Base-by-base conservation (phyloP, 768 basidiomycete genomes). In the Lentinula lateritia region DNA sequence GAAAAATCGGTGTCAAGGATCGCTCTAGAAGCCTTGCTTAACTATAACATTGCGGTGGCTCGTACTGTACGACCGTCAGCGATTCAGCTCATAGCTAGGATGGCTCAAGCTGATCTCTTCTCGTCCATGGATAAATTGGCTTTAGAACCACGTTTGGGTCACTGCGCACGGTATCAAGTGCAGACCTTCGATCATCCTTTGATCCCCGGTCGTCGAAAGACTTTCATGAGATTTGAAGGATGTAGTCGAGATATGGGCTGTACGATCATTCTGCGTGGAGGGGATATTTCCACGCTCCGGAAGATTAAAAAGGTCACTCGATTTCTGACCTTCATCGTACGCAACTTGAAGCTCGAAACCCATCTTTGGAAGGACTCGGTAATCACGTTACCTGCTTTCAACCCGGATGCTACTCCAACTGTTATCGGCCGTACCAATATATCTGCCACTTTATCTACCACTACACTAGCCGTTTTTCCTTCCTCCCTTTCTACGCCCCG, bases 151-250 rank as follows among this genome's bases (percentile, higher is more conserved):
- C 87, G 87, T 39, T 75, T 98, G 23, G 96, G 96, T 2, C 89
- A 96, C 67, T 98, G 95, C 69, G 76, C 84, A 6, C 83, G 84
- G 18, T 96, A 93, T 73, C 82, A 87, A 38, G 82, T 98, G 6
- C 94, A 97, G 72, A 97, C 97, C 0, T 98, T 90, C 71, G 96
- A 98, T 64, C 95, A 99, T 72, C 82, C 85, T 12, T 79, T 95
- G 43, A 99, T 98, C 45, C 94, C 95, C n/a, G 95, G 94, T 18
- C 83, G 83, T 16, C 82, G 97, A 60, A 99, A 99, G 78, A 93
- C 96, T 0, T 91, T 93, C 69, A 95, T 99, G 93, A 89, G 97
- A 1, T 98, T 99, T 68, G 97, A 99, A 73, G 96, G 96, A 1
- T 97, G 95, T 68, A 90, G 84, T 69, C 83, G 84, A 54, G 93